phyloP scores from a whole-genome alignment of 176 grass and related monocot genomes.

The Tillandsia leiboldiana region DNA sequence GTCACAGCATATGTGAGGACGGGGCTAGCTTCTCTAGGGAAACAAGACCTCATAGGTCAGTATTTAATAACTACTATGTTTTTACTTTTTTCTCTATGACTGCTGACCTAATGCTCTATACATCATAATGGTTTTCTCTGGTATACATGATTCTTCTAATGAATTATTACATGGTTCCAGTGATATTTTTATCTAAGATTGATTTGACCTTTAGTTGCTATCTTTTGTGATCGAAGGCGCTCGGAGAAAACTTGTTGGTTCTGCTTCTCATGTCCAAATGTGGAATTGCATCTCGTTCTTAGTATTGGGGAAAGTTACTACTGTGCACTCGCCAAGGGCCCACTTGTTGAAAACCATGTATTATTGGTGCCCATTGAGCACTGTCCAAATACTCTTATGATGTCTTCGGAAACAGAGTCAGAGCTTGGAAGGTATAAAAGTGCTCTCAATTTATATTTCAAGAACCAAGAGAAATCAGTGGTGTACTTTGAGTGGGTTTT shows the following conservation, averaged over 20 bases:
- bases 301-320: slow-evolving; percentile 87
- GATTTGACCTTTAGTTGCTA: neutral
- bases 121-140: neutral
- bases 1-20: slow-evolving; percentile 53
- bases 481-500: slow-evolving; percentile 86
- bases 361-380: slow-evolving; percentile 76
- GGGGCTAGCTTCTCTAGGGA: slow-evolving; percentile 37
- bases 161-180: neutral
- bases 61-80: slow-evolving; percentile 4
- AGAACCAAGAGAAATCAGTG: slow-evolving; percentile 46
- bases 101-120: neutral
- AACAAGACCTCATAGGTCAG: slow-evolving; percentile 44
- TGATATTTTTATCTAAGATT: neutral
- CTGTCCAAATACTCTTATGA: slow-evolving; percentile 51
- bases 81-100: slow-evolving; percentile 6
- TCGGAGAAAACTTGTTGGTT: slow-evolving; percentile 78
- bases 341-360: slow-evolving; percentile 78
- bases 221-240: slow-evolving; percentile 31
- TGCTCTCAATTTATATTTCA: slow-evolving; percentile 54
- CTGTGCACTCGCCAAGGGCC: slow-evolving; percentile 78
- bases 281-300: slow-evolving; percentile 74
- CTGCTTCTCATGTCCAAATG: slow-evolving; percentile 86
- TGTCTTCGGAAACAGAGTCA: slow-evolving; percentile 49
- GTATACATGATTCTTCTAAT: neutral
- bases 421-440: slow-evolving; percentile 77